phyloP scores from a whole-genome alignment of 306 rosid species.

The Acacia confusa region DNA sequence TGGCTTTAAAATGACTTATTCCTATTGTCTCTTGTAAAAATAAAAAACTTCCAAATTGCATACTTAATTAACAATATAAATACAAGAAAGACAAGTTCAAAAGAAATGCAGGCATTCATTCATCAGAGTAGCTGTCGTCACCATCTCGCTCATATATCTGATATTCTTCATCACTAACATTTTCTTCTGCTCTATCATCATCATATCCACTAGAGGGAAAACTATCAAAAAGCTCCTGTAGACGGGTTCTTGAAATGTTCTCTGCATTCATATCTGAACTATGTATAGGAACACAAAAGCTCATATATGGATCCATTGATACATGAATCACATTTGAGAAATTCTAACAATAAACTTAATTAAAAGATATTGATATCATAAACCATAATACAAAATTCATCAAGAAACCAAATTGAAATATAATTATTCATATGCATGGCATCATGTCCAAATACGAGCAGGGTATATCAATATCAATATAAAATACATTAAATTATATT shows the following conservation, averaged over 20 bases:
- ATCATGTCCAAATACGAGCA: neutral
- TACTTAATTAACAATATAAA: neutral
- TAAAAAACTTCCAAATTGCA: neutral
- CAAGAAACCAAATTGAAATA: neutral
- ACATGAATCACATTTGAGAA: conserved; percentile 13
- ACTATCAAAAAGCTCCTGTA: conserved; percentile 84
- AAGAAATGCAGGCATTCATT: conserved; percentile 21
- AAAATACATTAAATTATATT: too few relatives aligned
- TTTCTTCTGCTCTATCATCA: conserved; percentile 29
- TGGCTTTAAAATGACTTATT: neutral
- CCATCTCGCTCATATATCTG: conserved; percentile 65
- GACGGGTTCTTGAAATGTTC: conserved; percentile 67
- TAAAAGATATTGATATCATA: neutral
- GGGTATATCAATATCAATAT: neutral
- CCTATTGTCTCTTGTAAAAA: neutral
- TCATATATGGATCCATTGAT: neutral
- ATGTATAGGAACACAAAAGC: conserved; percentile 48
- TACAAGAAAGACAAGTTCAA: neutral
- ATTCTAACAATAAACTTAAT: conserved; percentile 1
- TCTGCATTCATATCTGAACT: conserved; percentile 55
- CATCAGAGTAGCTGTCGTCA: conserved; percentile 48
- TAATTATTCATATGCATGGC: neutral
- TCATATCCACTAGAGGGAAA: conserved; percentile 54
- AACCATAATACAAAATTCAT: neutral
- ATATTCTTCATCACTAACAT: conserved; percentile 67